Evolutionary conservation across 148 eudicot species (phyloP), one percentile per base, ranked within the genome.

Genomic region (Talinum fruticosum): DNA sequence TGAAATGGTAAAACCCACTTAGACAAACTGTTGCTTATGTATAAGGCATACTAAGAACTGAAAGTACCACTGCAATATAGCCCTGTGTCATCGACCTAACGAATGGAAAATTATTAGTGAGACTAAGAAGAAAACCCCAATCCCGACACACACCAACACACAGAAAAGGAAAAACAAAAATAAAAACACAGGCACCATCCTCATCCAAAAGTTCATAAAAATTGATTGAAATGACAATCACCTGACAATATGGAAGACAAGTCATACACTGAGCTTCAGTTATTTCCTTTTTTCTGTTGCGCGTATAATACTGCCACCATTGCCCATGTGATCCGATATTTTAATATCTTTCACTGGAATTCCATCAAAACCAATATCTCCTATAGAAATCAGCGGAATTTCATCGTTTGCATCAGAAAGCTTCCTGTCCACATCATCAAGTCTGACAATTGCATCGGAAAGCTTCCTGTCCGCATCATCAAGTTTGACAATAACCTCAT

Each of bases 381-480:
- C 79, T 16, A 66, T 26, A 35, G 85, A 79, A 77, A 79, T 75
- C 36, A 62, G 76, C 73, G 88, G 75, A 75, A 72, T 79, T 76
- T 81, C 86, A 80, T 44, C 75, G 26, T 82, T 79, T 26, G 77
- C 74, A 78, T 76, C 84, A 87, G 85, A 84, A 76, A 79, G 75
- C 79, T 86, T 84, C 79, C 45, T 41, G 10, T 74, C 85, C 49
- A 78, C 53, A 81, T 84, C 85, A 64, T 83, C 78, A 64, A 88
- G 83, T 79, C 78, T 82, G 72, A 80, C 85, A 76, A 51, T 70
- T n/a, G n/a, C n/a, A n/a, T n/a, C n/a, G 85, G 86, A 84, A 76
- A 79, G 74, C 80, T 86, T 84, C 79, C 45, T 41, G 10, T 74
- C 85, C 49, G 77, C 53, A 81, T 84, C 85, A 64, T 83, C 78